Evolutionary conservation across 345 rosid genomes (phyloP), one percentile per base, ranked within the genome.

Genomic region (Erodium maritimum): DNA sequence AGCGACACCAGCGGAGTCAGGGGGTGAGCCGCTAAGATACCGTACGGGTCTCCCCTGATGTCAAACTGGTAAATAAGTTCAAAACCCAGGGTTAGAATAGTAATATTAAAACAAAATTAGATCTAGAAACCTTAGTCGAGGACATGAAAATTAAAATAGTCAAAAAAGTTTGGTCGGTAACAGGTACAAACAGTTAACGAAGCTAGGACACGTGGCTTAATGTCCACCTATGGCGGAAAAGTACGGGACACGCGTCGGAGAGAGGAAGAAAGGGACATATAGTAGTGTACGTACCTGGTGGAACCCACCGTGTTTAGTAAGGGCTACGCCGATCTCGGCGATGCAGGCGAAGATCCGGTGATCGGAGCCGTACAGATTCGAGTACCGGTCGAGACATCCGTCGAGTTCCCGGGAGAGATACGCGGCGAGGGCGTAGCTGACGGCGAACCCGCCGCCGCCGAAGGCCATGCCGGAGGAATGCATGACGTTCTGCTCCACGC

Each of bases 371-470:
- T 85, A 91, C 65, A 85, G 82, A 50, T 69, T 67, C 58, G 55
- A 65, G 69, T 87, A 91, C 67, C 86, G 67, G 1, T 78, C 73
- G 13, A 87, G 75, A 58, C 97, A 91, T 29, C 81, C 78, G 81
- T 91, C 97, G 72, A 87, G 62, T 2, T 55, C 65, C 7, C 22
- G 25, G 54, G 79, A 81, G 66, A 87, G 52, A n/a, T 71, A 69
- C 73, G 69, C 77, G 0, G 94, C 97, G 21, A 91, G 52, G 0
- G 94, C 79, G 52, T 81, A 81, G 20, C 96, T 91, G 22, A 87
- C 25, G 0, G 96, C 96, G 55, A 91, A 83, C 23, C 97, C 97
- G 0, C 96, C 96, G 0, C 97, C 97, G n/a, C 97, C 96, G 19
- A 76, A 87, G 52, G 90, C 97, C 97, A 84, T 86, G n/a, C 76